phyloP scores from a whole-genome alignment of 176 grass and related monocot genomes.

The Phyllostachys edulis region DNA sequence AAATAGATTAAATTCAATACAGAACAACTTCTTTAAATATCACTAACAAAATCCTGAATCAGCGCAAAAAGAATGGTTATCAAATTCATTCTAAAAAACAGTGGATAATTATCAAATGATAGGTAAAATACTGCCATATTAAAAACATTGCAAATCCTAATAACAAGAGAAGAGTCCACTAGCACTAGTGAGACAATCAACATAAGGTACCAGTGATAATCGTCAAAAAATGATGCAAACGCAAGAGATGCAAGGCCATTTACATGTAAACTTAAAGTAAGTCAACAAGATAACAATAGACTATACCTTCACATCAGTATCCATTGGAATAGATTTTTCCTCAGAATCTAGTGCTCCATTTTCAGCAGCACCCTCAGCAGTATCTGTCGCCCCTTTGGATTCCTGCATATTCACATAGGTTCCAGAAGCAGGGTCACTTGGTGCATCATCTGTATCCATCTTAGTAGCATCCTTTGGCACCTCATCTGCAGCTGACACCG shows the following conservation, averaged over 20 bases:
- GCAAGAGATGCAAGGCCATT: background rate
- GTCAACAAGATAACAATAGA: background rate
- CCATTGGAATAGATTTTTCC: slow-evolving; percentile 51
- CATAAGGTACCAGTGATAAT: background rate
- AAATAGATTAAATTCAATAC: background rate
- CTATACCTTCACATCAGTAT: slow-evolving; percentile 78
- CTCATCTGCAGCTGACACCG: slow-evolving; percentile 45
- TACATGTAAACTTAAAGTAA: background rate
- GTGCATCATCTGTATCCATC: slow-evolving; percentile 70
- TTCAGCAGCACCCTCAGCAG: slow-evolving; percentile 33
- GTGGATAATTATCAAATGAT: background rate
- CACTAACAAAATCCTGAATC: background rate
- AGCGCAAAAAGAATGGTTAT: background rate
- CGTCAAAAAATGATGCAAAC: background rate
- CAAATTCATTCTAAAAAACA: background rate
- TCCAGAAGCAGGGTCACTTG: slow-evolving; percentile 46
- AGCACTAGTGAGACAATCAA: background rate
- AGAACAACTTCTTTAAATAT: background rate
- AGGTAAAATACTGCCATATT: background rate
- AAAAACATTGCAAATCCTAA: background rate
- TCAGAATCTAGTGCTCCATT: slow-evolving; percentile 51
- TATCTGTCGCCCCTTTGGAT: slow-evolving; percentile 21
- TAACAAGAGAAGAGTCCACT: background rate
- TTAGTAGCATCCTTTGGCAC: slow-evolving; percentile 49
- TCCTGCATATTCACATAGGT: slow-evolving; percentile 54